Base-by-base conservation (phyloP, 371 early-diverging fungal species). In the Mucor velutinosus region DNA sequence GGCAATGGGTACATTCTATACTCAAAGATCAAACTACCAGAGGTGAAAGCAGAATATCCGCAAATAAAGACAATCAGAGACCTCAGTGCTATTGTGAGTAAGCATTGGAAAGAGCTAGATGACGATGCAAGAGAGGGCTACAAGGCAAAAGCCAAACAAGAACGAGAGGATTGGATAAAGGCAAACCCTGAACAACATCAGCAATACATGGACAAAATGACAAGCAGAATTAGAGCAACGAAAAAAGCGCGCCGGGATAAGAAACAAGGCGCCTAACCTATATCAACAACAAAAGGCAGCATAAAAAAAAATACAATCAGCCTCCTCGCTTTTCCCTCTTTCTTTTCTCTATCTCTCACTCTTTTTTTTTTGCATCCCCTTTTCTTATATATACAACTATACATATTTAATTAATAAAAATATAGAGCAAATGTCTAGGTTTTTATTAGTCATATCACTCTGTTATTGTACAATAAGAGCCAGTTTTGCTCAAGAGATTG, bases 91-190 rank as follows among this genome's bases (percentile, higher is more conserved):
- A 47, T 47, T 47, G 21, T 47, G 47, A 8, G 47, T n/a, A 21
- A 21, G 3, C 21, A 11, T 11, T 47, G 47, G 47, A 47, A 47
- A 21, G 47, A 2, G 11, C 21, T 47, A n/a, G 45, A 45, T 3
- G 47, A 63, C 4, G 53, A 37, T 8, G 64, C 55, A 55, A 30
- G 37, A 21, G 35, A 63, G n/a, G 25, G 1, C 7, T 63, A 63
- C 25, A 51, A 21, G 27, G 45, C 64, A 7, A 51, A 58, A 15
- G 67, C 43, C 3, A 68, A 71, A 57, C 65, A 71, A 37, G 67
- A 65, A 27, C 69, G 69, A 64, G 74, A 77, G 57, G 35, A 63
- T 49, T 77, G 64, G 23, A 35, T 30, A 37, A 21, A 33, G 25
- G n/a, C 37, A 23, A n/a, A 55, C 30, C 64, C 64, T 15, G 56